phyloP scores from a whole-genome alignment of 306 rosid genomes.

The Lathyrus tuberosus region DNA sequence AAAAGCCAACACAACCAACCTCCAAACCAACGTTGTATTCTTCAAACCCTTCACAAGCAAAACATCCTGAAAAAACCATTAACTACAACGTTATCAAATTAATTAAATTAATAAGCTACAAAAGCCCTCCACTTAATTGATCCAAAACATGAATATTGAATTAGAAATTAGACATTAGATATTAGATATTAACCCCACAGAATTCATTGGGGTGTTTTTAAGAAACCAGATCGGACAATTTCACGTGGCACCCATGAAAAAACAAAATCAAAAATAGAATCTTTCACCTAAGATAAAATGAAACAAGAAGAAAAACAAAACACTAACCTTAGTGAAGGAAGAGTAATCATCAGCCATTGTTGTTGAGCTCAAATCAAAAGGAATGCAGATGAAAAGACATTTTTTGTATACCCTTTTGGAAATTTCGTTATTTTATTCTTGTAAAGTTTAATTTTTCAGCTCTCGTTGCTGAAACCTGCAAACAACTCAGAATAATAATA shows the following conservation, averaged over 20 bases:
- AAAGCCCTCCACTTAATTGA: slow-evolving; percentile 30
- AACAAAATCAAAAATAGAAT: slow-evolving; percentile 35
- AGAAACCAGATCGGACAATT: slow-evolving; percentile 53
- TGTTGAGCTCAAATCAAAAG: slow-evolving; percentile 60
- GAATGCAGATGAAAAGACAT: slow-evolving; percentile 68
- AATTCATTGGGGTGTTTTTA: slow-evolving; percentile 36
- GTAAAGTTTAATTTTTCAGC: slow-evolving; percentile 46
- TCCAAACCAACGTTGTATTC: slow-evolving; percentile 76
- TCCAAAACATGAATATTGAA: slow-evolving; percentile 29
- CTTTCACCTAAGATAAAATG: slow-evolving; percentile 29
- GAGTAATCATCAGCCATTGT: slow-evolving; percentile 86
- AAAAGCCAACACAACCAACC: slow-evolving; percentile 72
- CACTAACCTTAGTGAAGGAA: slow-evolving; percentile 75
- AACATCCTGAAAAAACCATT: slow-evolving; percentile 61
- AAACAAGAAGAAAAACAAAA: neutral
- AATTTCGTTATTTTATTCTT: slow-evolving; percentile 15
- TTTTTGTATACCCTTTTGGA: slow-evolving; percentile 42
- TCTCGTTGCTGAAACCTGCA: slow-evolving; percentile 43
- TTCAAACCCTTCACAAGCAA: slow-evolving; percentile 63
- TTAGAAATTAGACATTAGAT: neutral
- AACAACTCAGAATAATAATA: neutral
- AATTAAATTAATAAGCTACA: slow-evolving; percentile 1
- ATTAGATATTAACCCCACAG: slow-evolving; percentile 41
- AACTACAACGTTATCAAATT: slow-evolving; percentile 16
- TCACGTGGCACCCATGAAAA: slow-evolving; percentile 54